Base-by-base conservation (phyloP, 768 basidiomycete genomes). In the Pleurotus eryngii region DNA sequence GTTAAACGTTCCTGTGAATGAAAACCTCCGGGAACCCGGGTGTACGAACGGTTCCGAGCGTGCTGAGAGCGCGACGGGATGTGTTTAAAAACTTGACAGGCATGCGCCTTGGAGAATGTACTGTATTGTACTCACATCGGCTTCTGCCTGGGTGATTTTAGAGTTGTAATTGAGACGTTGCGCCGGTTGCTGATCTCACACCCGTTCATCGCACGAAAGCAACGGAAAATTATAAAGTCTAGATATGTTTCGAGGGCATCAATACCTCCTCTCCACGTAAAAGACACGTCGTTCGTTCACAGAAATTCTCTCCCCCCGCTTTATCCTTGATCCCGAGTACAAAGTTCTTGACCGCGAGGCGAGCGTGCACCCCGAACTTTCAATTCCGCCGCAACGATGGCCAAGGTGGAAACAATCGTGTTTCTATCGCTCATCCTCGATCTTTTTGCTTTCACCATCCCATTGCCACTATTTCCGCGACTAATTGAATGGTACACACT, bases 381-480 rank as follows among this genome's bases (percentile, higher is more conserved):
- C 45, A 20, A 20, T 20, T 20, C 43, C 47, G 39, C 45, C 46
- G 53, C 30, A 22, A 60, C 63, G 27, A 90, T 90, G 85, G 76
- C 74, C 42, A 84, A 76, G 64, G 82, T 95, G 54, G 89, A 95
- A 68, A 81, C 78, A 17, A 79, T 95, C 57, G 92, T 98, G 46
- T 98, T 99, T 72, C 67, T 93, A 53, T 95, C 95, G 2, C 77
- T 99, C 27, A 80, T 99, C 22, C 80, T 98, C 42, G 96, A 99
- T 71, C 83, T 99, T 20, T 75, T 79, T 80, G 92, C 93, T 11
- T 96, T 95, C 72, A 97, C 93, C 20, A 90, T 96, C 46, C 95
- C 94, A 8, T 79, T 98, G n/a, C 96, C 96, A 18, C 82, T 98
- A 27, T 98, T 98, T 71, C 96, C 96, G n/a, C 85, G 95, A n/a